phyloP scores from a whole-genome alignment of 106 monocot genomes.

The Dendrobium huoshanense region DNA sequence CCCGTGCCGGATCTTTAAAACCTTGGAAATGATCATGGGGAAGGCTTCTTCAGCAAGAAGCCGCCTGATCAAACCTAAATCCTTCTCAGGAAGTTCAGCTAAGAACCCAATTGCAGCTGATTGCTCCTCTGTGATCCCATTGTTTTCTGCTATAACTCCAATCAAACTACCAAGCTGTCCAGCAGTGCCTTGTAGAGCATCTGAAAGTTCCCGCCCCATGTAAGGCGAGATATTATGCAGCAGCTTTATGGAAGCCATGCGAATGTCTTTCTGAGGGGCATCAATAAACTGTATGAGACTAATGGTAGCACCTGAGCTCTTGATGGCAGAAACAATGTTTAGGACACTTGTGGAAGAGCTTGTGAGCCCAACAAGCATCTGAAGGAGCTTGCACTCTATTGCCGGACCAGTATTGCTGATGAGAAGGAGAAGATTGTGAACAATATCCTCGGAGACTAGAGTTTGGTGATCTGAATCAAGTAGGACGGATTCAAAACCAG shows the following conservation, averaged over 20 bases:
- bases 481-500: conserved; percentile 48
- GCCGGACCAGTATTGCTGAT: conserved; percentile 96
- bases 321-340: conserved; percentile 68
- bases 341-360: conserved; percentile 41
- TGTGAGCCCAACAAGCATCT: conserved; percentile 80
- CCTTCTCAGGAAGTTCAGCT: conserved; percentile 71
- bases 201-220: conserved; percentile 71
- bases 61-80: conserved; percentile 47
- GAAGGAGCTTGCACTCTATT: conserved; percentile 83
- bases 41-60: conserved; percentile 67
- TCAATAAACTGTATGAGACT: conserved; percentile 86
- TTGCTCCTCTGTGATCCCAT: conserved; percentile 78
- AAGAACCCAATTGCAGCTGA: conserved; percentile 68
- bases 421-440: conserved; percentile 85
- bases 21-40: conserved; percentile 36
- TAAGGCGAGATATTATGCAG: conserved; percentile 63
- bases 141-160: conserved; percentile 50
- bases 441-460: conserved; percentile 67
- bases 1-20: conserved; percentile 44
- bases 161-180: conserved; percentile 63
- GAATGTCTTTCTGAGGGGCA: conserved; percentile 69
- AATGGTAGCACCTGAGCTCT: conserved; percentile 79
- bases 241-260: conserved; percentile 67
- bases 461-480: conserved; percentile 47
- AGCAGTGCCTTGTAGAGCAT: conserved; percentile 45